phyloP scores from a whole-genome alignment of 129 eudicot genomes.

The Helichrysum umbraculigerum region DNA sequence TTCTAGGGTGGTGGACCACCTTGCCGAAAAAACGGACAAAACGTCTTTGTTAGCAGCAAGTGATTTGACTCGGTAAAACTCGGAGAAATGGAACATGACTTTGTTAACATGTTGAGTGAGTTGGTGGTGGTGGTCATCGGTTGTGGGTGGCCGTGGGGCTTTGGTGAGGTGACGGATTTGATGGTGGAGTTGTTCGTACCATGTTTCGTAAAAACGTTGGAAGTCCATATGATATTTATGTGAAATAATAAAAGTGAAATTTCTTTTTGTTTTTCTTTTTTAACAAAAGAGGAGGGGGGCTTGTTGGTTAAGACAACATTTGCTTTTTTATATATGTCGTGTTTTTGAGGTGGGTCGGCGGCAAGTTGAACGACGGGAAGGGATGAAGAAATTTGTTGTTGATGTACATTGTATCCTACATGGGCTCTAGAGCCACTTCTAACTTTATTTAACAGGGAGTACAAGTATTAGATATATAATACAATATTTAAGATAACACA shows the following conservation, averaged over 20 bases:
- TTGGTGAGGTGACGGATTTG: slow-evolving; percentile 47
- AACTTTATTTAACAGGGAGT: no score
- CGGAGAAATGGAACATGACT: slow-evolving; percentile 56
- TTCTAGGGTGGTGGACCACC: slow-evolving; percentile 70
- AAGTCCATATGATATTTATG: slow-evolving; percentile 39
- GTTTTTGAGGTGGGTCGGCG: slow-evolving; percentile 3
- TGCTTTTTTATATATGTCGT: neutral
- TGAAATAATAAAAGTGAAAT: neutral
- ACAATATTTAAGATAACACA: no score
- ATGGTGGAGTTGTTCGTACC: slow-evolving; percentile 66
- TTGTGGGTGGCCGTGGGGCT: slow-evolving; percentile 44
- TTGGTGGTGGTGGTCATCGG: slow-evolving; percentile 41
- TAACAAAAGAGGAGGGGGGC: neutral
- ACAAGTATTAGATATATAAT: no score
- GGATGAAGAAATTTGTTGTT: neutral
- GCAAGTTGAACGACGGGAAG: neutral
- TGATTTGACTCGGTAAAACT: slow-evolving; percentile 63
- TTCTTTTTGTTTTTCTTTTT: neutral
- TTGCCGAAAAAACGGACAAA: slow-evolving; percentile 45
- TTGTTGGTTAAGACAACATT: slow-evolving; percentile 1
- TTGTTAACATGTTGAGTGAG: slow-evolving; percentile 46
- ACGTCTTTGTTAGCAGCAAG: slow-evolving; percentile 51
- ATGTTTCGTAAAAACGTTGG: slow-evolving; percentile 54
- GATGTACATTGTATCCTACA: neutral
- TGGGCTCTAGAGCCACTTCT: no score